These are phyloP conservation scores for Paracamarosporium sp. DNA, from an alignment of 2,329 filamentous ascomycete genomes.

Conservation along the genomic window DNA sequence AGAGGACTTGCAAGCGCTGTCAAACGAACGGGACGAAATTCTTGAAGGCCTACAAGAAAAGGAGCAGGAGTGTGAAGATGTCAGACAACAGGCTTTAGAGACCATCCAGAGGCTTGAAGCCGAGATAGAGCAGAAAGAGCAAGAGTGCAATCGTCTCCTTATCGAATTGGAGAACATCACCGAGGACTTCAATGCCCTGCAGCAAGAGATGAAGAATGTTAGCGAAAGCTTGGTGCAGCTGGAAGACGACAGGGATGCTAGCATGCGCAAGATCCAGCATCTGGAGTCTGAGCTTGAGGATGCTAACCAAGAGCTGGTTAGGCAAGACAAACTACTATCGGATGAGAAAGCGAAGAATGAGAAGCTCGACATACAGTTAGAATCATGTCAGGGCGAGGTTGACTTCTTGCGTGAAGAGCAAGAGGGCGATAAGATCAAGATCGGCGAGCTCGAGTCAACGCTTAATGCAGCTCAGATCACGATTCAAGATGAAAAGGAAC, in stretches of 20 bases:
- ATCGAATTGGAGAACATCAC: slow-evolving; percentile 76
- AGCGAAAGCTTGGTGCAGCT: slow-evolving; percentile 85
- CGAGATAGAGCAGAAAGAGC: slow-evolving; percentile 74
- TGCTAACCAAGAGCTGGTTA: slow-evolving; percentile 84
- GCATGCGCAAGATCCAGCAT: slow-evolving; percentile 77
- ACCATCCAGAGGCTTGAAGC: slow-evolving; percentile 64
- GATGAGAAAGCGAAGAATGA: slow-evolving; percentile 90
- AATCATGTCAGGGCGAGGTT: slow-evolving; percentile 91
- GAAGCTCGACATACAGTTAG: slow-evolving; percentile 86
- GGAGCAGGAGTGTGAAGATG: slow-evolving; percentile 58
- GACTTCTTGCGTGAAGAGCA: slow-evolving; percentile 96
- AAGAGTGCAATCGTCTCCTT: slow-evolving; percentile 73
- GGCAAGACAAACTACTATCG: slow-evolving; percentile 80
- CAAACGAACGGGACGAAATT: slow-evolving; percentile 86
- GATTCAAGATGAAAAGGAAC: slow-evolving; percentile 85
- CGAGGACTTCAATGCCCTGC: slow-evolving; percentile 89
- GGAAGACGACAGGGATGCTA: slow-evolving; percentile 86
- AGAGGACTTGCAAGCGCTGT: slow-evolving; percentile 79
- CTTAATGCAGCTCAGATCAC: slow-evolving; percentile 79
- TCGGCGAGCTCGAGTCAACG: slow-evolving; percentile 87
- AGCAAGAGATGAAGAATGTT: slow-evolving; percentile 91
- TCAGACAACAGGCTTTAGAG: slow-evolving; percentile 65
- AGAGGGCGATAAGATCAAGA: slow-evolving; percentile 96
- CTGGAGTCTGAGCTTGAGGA: slow-evolving; percentile 84
- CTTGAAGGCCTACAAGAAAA: slow-evolving; percentile 73